A percentile compares a stretch with the other conserved stretches of the same genome.
Conservation (phyloP, 768 basidiomycete genomes). For the Leucogyrophana mollusca region DNA sequence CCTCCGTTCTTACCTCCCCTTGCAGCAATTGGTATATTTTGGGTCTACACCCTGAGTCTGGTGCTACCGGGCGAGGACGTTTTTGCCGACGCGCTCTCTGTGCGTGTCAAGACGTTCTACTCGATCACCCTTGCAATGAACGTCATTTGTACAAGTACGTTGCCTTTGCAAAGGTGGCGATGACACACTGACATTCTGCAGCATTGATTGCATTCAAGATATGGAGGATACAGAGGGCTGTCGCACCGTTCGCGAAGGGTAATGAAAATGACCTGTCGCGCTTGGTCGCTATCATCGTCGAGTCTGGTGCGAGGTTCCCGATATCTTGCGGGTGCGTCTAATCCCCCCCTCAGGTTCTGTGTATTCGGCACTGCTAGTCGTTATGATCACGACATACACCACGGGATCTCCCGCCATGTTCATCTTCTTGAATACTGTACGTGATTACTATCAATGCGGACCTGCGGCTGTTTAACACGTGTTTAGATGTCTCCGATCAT, state of each 20-base stretch:
- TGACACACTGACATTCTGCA: slow-evolving; percentile 1
- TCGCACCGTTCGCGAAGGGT: slow-evolving; percentile 4
- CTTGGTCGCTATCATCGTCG: slow-evolving; percentile 15
- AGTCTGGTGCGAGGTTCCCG: slow-evolving; percentile 15
- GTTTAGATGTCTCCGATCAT: slow-evolving; percentile 15
- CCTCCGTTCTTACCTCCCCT: too few species aligned
- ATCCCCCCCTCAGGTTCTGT: slow-evolving; percentile 9
- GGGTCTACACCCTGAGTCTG: slow-evolving; percentile 16
- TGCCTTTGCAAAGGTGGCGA: not conserved
- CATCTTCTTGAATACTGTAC: slow-evolving; percentile 17
- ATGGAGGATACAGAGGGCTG: slow-evolving; percentile 18
- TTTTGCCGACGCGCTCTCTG: slow-evolving; percentile 16
- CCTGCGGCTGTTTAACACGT: not conserved
- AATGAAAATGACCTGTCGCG: slow-evolving; percentile 7
- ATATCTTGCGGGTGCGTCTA: not conserved
- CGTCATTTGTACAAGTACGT: slow-evolving; percentile 25
- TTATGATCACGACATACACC: slow-evolving; percentile 16
- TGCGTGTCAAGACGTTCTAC: slow-evolving; percentile 23
- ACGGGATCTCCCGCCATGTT: slow-evolving; percentile 12
- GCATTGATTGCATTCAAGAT: slow-evolving; percentile 23
- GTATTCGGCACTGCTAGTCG: slow-evolving; percentile 15
- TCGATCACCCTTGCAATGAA: slow-evolving; percentile 22
- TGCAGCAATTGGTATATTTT: slow-evolving; percentile 16
- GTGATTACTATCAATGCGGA: not conserved
- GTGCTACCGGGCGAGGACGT: slow-evolving; percentile 18